These are phyloP conservation scores for Colletotrichum plurivorum DNA, from an alignment of 2,329 filamentous ascomycete genomes.

Conservation along the genomic window DNA sequence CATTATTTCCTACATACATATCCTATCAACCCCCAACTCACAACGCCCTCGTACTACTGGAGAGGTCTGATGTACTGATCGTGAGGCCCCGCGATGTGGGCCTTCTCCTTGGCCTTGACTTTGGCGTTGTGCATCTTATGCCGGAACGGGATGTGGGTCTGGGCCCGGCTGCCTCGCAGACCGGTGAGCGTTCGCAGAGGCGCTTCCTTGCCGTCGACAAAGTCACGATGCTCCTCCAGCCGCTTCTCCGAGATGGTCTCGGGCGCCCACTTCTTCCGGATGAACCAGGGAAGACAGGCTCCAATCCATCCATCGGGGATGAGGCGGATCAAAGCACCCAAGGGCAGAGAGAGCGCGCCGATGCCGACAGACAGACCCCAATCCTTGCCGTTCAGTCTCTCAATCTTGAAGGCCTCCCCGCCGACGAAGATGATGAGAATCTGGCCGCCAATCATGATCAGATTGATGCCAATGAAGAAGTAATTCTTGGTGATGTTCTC, in stretches of 20 bases:
- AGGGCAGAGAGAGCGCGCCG: conserved; percentile 81
- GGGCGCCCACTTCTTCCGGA: conserved; percentile 46
- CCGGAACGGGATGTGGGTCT: conserved; percentile 49
- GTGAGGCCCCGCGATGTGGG: conserved; percentile 7
- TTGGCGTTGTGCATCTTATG: conserved; percentile 47
- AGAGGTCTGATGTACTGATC: conserved; percentile 25
- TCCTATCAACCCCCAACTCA: neutral
- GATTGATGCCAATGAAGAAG: conserved; percentile 86
- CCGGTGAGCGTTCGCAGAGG: conserved; percentile 50
- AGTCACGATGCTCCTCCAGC: conserved; percentile 38
- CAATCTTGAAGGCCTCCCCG: conserved; percentile 80
- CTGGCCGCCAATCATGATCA: conserved; percentile 87
- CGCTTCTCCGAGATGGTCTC: conserved; percentile 42
- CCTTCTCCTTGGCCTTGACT: conserved; percentile 44
- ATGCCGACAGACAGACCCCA: conserved; percentile 89
- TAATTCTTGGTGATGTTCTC: conserved; percentile 84
- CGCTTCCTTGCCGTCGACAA: conserved; percentile 43
- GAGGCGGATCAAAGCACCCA: conserved; percentile 79
- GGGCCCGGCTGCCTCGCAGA: conserved; percentile 48
- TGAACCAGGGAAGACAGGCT: conserved; percentile 46
- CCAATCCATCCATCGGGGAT: conserved; percentile 75
- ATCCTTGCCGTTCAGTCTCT: conserved; percentile 73
- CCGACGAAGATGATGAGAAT: conserved; percentile 89
- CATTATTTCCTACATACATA: neutral
- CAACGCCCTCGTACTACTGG: conserved; percentile 44